These are phyloP conservation scores for Perkinsus chesapeaki DNA, from an alignment of 169 alveolate genomes.

Conservation along the genomic window DNA sequence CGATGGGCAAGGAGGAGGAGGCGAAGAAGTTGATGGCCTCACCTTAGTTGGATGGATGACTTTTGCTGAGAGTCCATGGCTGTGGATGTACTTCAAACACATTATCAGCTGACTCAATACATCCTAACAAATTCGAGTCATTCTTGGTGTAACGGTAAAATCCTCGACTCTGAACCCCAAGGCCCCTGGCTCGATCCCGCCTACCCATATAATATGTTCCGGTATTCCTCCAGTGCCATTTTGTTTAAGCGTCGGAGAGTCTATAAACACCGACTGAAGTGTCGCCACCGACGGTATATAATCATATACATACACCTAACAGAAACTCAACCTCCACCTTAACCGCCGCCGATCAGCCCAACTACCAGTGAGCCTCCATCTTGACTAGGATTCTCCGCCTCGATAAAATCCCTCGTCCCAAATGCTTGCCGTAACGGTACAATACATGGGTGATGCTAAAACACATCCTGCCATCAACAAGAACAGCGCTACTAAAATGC, in stretches of 20 bases:
- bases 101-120: background rate
- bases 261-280: background rate
- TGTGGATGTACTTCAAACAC: background rate
- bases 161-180: background rate
- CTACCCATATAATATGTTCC: background rate
- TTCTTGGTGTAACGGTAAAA: background rate
- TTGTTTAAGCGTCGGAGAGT: background rate
- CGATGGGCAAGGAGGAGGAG: background rate
- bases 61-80: background rate
- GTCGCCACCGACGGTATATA: background rate
- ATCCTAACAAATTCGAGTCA: background rate
- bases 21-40: background rate
- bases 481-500: too few relatives aligned
- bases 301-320: background rate
- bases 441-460: background rate
- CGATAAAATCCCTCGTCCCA: background rate
- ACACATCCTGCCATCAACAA: background rate
- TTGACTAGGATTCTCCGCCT: background rate
- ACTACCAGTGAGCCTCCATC: background rate
- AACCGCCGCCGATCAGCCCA: background rate
- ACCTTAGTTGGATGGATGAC: background rate
- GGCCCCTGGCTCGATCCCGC: background rate
- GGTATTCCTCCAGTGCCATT: background rate
- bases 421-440: background rate
- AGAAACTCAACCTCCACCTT: background rate